Percentiles rank a stretch among this genome's conserved stretches.
Evolutionary conservation across 164 flowering plant genomes (phyloP).

Genomic region (Nymphaea colorata): DNA sequence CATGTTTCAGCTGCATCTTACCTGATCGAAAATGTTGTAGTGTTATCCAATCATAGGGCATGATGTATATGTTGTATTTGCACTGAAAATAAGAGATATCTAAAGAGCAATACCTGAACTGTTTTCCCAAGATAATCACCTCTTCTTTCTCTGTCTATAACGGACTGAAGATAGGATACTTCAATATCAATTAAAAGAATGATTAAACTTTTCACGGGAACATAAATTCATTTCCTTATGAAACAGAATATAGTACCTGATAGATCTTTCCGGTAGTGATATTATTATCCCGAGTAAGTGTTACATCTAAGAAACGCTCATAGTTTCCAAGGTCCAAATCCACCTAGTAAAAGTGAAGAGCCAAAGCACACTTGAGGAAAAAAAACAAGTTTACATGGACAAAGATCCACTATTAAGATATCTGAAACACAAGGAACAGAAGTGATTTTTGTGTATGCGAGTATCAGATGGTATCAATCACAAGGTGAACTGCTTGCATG

Average conservation of each 20-base stretch:
- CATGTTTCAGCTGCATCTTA: neutral
- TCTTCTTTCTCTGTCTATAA: slow-evolving; percentile 78
- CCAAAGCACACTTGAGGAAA: neutral
- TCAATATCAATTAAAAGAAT: slow-evolving; percentile 2
- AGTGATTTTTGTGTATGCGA: too few species aligned
- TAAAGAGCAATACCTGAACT: slow-evolving; percentile 53
- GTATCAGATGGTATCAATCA: too few species aligned
- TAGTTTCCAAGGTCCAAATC: slow-evolving; percentile 95
- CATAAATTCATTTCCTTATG: neutral
- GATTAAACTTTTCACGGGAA: neutral
- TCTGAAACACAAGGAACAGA: too few species aligned
- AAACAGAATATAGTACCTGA: slow-evolving; percentile 41
- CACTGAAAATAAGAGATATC: neutral
- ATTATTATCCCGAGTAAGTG: slow-evolving; percentile 87
- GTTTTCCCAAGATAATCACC: slow-evolving; percentile 98
- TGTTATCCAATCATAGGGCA: neutral
- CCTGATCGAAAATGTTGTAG: neutral
- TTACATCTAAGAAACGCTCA: slow-evolving; percentile 87
- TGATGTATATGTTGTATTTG: neutral
- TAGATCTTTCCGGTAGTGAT: slow-evolving; percentile 97
- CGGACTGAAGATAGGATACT: slow-evolving; percentile 45
- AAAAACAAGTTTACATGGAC: neutral
- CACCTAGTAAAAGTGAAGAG: slow-evolving; percentile 35
- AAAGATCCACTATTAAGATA: too few species aligned
- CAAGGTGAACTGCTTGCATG: too few species aligned